phyloP scores from a whole-genome alignment of 805 yeast genomes.

The Candida chauliodis region DNA sequence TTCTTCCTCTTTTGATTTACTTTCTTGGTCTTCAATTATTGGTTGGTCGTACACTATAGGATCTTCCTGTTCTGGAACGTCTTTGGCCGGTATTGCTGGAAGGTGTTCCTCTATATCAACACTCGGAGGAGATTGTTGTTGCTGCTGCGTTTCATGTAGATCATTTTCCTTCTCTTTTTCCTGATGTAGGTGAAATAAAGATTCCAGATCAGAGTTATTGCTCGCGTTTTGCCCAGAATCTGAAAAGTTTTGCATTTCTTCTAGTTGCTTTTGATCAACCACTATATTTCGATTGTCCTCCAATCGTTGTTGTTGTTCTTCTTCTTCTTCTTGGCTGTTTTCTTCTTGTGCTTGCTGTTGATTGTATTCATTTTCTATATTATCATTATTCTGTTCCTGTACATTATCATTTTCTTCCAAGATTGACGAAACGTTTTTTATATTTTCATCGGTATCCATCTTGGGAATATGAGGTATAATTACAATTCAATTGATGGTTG shows the following conservation, averaged over 20 bases:
- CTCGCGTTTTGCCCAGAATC: neutral
- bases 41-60: neutral
- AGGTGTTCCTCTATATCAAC: constrained; percentile 1
- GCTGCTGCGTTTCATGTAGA: neutral
- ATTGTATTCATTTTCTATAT: neutral
- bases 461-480: neutral
- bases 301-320: neutral
- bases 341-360: neutral
- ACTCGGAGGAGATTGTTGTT: neutral
- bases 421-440: neutral
- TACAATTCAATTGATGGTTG: neutral
- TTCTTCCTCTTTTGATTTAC: neutral
- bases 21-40: constrained; percentile 1
- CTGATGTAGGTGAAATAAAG: constrained; percentile 4
- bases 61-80: constrained; percentile 1
- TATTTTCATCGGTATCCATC: constrained; percentile 2
- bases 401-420: constrained; percentile 3
- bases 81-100: constrained; percentile 3
- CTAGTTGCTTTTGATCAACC: constrained; percentile 3
- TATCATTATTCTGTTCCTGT: neutral
- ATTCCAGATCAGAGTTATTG: neutral
- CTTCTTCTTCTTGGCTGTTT: neutral
- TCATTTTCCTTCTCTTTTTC: neutral
- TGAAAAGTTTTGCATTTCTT: constrained; percentile 1
- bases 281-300: neutral